A percentile compares a stretch with the other conserved stretches of the same genome.
phyloP scores from a whole-genome alignment of 495 filamentous ascomycete genomes.

The Podospora bellae-mahoneyi region DNA sequence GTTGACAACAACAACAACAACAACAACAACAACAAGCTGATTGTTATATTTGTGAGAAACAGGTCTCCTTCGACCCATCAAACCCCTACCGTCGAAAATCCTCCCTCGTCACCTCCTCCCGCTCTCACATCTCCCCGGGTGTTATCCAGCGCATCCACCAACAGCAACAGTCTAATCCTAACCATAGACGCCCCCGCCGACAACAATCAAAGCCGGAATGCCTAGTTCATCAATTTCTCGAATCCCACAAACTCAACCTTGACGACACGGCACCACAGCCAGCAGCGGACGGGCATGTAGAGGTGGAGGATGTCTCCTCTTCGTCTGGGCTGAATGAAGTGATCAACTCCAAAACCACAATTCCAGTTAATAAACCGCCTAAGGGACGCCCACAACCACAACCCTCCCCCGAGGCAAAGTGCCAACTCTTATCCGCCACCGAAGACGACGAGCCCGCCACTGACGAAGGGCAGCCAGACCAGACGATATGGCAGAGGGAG shows the following conservation, averaged over 20 bases:
- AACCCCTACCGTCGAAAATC: slow-evolving; percentile 79
- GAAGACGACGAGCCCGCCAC: not conserved
- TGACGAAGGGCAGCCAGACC: slow-evolving; percentile 41
- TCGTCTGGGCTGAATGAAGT: not conserved
- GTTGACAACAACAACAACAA: not conserved
- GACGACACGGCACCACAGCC: not conserved
- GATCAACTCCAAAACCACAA: not conserved
- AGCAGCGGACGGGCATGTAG: not conserved
- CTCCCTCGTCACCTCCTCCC: slow-evolving; percentile 63
- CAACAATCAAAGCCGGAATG: not conserved
- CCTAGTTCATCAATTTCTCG: slow-evolving; percentile 7
- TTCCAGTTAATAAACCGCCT: not conserved
- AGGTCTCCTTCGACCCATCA: slow-evolving; percentile 74
- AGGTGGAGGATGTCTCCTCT: not conserved
- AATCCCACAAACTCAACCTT: not conserved
- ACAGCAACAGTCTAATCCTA: not conserved
- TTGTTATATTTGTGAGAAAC: not conserved
- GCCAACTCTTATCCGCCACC: not conserved
- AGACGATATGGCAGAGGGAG: slow-evolving; percentile 41
- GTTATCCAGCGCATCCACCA: not conserved
- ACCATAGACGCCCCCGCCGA: not conserved
- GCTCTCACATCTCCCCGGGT: not conserved
- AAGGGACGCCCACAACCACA: too few relatives aligned
- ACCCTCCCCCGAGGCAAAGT: not conserved
- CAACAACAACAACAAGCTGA: not conserved